phyloP scores from a whole-genome alignment of 345 rosid genomes.

The Heritiera fomes region DNA sequence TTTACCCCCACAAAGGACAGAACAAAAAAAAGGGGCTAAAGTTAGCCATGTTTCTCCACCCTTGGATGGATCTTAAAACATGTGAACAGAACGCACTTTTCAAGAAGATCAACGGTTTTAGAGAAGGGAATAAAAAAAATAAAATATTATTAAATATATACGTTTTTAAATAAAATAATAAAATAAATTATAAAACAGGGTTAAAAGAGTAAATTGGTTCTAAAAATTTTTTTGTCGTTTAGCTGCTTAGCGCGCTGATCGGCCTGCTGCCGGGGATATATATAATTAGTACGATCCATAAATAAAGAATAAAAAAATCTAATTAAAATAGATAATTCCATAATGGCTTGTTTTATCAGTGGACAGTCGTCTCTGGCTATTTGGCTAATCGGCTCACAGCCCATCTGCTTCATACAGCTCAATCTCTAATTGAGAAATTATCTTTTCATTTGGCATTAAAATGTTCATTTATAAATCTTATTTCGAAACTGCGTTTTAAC shows the following conservation, averaged over 20 bases:
- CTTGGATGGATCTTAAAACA: background rate
- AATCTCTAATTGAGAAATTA: background rate
- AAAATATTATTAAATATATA: no score
- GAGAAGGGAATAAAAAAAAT: background rate
- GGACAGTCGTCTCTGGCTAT: background rate
- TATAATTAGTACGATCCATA: no score
- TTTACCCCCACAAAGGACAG: no score
- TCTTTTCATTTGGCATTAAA: background rate
- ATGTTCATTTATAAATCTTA: no score
- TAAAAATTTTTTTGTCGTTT: no score
- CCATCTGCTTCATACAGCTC: background rate
- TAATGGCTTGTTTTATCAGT: conserved; percentile 4
- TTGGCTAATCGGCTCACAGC: background rate
- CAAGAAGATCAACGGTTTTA: conserved; percentile 1
- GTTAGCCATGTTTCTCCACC: background rate
- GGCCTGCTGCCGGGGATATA: no score
- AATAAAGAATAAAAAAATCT: background rate
- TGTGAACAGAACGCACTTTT: background rate
- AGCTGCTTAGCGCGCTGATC: no score
- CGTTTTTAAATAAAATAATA: no score
- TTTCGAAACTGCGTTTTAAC: background rate
- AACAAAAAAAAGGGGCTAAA: no score
- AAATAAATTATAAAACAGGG: no score
- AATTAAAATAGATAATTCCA: background rate
- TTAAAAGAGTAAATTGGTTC: no score